Conservation (phyloP, 208 protist genomes). For the Naegleria lovaniensis region DNA sequence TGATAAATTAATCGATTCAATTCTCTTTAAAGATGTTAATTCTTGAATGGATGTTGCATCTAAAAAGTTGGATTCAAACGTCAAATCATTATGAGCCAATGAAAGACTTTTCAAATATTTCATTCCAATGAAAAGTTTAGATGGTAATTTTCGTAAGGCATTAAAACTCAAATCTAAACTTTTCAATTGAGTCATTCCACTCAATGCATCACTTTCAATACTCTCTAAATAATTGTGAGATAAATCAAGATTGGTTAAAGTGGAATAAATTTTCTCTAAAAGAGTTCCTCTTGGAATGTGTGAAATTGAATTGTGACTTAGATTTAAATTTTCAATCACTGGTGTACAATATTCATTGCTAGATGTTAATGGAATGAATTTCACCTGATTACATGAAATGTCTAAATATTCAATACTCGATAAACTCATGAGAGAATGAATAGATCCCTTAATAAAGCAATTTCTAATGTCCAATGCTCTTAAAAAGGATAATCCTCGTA, state of each 20-base stretch:
- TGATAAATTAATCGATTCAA: not conserved
- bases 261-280: not conserved
- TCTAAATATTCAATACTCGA: not conserved
- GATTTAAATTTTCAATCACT: not conserved
- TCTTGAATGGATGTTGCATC: not conserved
- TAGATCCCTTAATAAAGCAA: not conserved
- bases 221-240: not conserved
- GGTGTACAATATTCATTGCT: not conserved
- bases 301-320: not conserved
- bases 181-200: not conserved
- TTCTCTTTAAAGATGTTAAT: not conserved
- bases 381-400: not conserved
- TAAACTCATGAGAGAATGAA: not conserved
- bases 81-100: not conserved
- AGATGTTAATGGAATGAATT: not conserved
- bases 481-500: not conserved
- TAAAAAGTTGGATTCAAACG: not conserved
- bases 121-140: not conserved
- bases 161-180: not conserved
- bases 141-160: not conserved
- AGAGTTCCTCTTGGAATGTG: not conserved
- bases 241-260: not conserved
- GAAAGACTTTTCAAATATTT: not conserved
- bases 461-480: not conserved
- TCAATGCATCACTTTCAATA: not conserved